Base-by-base conservation (phyloP, 2,329 filamentous ascomycete species). In the Blastomyces emzantsi region DNA sequence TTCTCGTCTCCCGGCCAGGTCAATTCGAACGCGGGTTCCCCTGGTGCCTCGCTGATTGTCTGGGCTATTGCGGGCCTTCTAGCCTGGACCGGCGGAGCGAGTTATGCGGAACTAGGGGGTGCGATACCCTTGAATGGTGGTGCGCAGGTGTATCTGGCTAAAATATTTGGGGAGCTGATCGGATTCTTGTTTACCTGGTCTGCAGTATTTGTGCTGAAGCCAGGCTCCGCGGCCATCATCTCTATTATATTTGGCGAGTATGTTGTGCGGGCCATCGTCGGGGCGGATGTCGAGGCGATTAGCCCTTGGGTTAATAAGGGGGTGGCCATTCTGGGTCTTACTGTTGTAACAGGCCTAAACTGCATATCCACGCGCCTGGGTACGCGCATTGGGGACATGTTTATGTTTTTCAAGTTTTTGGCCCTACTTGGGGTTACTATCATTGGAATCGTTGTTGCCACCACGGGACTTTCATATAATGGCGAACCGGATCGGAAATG, bases 211-310 rank as follows among this genome's bases (percentile, higher is more conserved):
- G 94, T 99, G 15, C 80, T 99, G 66, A 97, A 97, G 78, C 94
- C 94, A 0, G 94, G 94, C 2, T 90, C 90, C 49, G 88, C 92
- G 11, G 94, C 94, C 66, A 99, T 99, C 73, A 91, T 99, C 67
- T 85, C 93, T 68, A 97, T 99, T 69, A 97, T 99, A 71, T 97
- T 97, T 81, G 94, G 94, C 54, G 94, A 99, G 77, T 99, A 99
- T 73, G 80, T 96, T n/a, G 90, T 97, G 62, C 84, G 92, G 57
- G 92, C 92, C 17, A 83, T 89, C 54, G 88, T 96, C 64, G 92
- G 92, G 9, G 87, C 92, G n/a, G 90, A 96, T 64, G 90, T 90
- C 2, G 87, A 90, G 70, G 86, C 86, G 30, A 83, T 92, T 63
- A 94, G 85, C 72, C 85, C 87, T 1, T 97, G 93, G 92, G 84